A percentile compares a stretch with the other conserved stretches of the same genome.
Evolutionary conservation across 306 rosid genomes (phyloP).

Genomic region (Urtica urens): DNA sequence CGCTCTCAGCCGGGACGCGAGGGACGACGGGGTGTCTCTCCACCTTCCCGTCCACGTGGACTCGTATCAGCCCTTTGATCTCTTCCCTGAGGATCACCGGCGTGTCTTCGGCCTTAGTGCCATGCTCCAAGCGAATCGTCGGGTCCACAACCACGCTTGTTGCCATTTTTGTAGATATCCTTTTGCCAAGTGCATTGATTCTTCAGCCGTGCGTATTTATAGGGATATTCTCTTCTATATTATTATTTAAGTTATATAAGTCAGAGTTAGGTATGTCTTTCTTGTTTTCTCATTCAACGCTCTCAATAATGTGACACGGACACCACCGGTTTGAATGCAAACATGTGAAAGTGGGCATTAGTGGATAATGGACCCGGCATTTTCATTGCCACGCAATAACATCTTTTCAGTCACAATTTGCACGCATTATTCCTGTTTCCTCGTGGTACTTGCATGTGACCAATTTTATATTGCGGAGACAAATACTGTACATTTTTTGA

Average conservation of each 20-base stretch:
- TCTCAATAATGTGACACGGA: slow-evolving; percentile 28
- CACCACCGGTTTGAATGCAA: too few relatives aligned
- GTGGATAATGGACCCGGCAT: slow-evolving; percentile 4
- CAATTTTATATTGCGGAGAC: too few relatives aligned
- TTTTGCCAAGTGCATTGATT: too few relatives aligned
- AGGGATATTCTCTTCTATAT: not conserved
- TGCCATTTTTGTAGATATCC: slow-evolving; percentile 39
- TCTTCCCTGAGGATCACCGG: slow-evolving; percentile 37
- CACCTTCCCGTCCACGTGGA: slow-evolving; percentile 51
- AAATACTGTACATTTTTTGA: too few relatives aligned
- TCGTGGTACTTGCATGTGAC: slow-evolving; percentile 7
- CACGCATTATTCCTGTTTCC: slow-evolving; percentile 10
- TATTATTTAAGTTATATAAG: slow-evolving; percentile 14
- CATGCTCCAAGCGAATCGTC: slow-evolving; percentile 20
- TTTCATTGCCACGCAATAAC: slow-evolving; percentile 46
- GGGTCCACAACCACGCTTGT: slow-evolving; percentile 31
- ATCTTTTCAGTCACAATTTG: slow-evolving; percentile 27
- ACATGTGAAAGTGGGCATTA: slow-evolving; percentile 27
- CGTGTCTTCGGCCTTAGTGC: slow-evolving; percentile 13
- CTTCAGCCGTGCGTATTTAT: not conserved
- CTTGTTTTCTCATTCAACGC: too few relatives aligned
- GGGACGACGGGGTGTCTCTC: slow-evolving; percentile 59
- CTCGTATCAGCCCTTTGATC: slow-evolving; percentile 64
- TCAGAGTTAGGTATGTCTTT: too few relatives aligned
- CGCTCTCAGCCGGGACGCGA: slow-evolving; percentile 25